A percentile compares a stretch with the other conserved stretches of the same genome.
Evolutionary conservation across 805 yeast genomes (phyloP).

Genomic region (Suhomyces sp.): DNA sequence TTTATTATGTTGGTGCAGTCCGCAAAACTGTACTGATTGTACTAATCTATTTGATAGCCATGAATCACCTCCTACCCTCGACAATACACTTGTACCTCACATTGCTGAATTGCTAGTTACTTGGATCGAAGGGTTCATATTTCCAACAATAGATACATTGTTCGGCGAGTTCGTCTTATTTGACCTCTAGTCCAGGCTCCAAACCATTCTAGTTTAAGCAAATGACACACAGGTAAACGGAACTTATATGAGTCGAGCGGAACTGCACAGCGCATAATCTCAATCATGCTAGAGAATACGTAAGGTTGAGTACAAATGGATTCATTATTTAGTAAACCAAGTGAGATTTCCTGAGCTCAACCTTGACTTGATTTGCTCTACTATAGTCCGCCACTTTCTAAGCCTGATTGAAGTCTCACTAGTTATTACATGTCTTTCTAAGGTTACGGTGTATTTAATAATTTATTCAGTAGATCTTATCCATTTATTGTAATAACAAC

Average conservation of each 20-base stretch:
- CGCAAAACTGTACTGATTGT: background rate
- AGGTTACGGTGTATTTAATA: too few relatives aligned
- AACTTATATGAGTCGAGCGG: background rate
- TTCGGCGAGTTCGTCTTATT: background rate
- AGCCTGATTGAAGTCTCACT: too few relatives aligned
- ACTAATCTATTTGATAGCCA: background rate
- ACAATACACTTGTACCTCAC: background rate
- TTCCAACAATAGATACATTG: background rate
- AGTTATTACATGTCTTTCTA: too few relatives aligned
- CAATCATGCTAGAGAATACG: background rate
- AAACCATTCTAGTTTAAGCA: background rate
- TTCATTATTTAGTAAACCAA: too few relatives aligned
- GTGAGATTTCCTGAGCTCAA: too few relatives aligned
- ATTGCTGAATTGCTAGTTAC: background rate
- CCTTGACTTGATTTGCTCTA: too few relatives aligned
- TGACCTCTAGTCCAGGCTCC: background rate
- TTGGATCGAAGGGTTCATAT: background rate
- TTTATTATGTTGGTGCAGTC: background rate
- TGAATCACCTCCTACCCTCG: background rate
- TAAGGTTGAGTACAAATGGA: too few relatives aligned
- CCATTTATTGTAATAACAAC: slow-evolving; percentile 47
- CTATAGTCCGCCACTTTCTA: too few relatives aligned
- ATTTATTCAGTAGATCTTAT: background rate
- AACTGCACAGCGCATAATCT: background rate
- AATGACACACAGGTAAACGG: background rate